Evolutionary conservation across 1,139 yeast species (phyloP), one percentile per base, ranked within the genome.

Genomic region (Geotrichum carabidarum): DNA sequence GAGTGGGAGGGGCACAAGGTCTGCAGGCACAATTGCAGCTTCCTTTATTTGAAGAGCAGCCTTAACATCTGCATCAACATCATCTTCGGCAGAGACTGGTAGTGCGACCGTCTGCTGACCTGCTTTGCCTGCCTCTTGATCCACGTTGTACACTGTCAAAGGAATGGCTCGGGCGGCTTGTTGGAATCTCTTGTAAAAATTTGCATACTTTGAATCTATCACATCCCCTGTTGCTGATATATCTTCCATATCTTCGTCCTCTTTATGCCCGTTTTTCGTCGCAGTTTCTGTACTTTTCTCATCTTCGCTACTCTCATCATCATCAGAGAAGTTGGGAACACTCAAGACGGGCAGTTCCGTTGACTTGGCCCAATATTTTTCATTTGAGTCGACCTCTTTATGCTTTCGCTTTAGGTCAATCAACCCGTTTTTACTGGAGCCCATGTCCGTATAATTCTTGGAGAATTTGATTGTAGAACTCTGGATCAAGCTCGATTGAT

Each of bases 311-410:
- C 56, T 54, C 27, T 56, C 60, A 11, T 56, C 60, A 11, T 58
- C 62, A 27, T 59, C 58, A 27, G 60, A 37, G 47, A 32, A 58
- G 52, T 34, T 44, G 44, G 51, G 59, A 55, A 38, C 9, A 48
- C 57, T 11, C 42, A n/a, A 14, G 47, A 6, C 34, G 12, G 11
- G 43, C 52, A 4, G 50, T 59, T 14, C 57, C 48, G 30, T 63
- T 62, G 47, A 62, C n/a, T 61, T 60, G 50, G 57, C 55, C 15
- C 57, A 59, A n/a, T 55, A 60, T 15, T 54, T 59, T 18, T 58
- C 56, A 15, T 57, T 58, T 22, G 51, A 54, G 4, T 41, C 57
- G 14, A 56, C 53, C 8, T 52, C 61, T 35, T 51, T 40, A n/a
- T 32, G 47, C 44, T 50, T 54, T 15, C 53, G 35, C 36, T 47